These are phyloP conservation scores for Thozetella sp. DNA, from an alignment of 495 filamentous ascomycete species.

Conservation along the genomic window DNA sequence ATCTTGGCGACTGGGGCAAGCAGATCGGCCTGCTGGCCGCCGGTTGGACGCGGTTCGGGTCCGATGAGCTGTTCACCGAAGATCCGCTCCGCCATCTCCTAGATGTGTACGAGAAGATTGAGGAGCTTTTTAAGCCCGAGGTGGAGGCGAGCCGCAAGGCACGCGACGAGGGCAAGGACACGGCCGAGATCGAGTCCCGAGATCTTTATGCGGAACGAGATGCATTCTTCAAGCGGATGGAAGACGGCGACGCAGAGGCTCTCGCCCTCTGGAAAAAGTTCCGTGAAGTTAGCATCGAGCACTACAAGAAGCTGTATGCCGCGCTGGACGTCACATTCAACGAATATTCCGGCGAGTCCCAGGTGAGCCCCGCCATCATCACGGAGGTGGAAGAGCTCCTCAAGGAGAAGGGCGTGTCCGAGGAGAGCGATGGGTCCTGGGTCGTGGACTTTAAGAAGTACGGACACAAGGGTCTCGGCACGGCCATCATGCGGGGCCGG, in stretches of 20 bases:
- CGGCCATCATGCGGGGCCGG: conserved; percentile 67
- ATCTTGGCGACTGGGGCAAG: conserved; percentile 79
- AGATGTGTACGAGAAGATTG: conserved; percentile 71
- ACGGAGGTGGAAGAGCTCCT: conserved; percentile 50
- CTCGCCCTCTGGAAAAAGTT: conserved; percentile 66
- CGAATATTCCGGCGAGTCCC: conserved; percentile 72
- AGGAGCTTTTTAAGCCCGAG: conserved; percentile 50
- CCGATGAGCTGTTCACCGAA: conserved; percentile 49
- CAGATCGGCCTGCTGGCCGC: conserved; percentile 72
- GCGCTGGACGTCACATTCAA: conserved; percentile 71
- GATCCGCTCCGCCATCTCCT: conserved; percentile 72
- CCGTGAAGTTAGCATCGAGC: conserved; percentile 64
- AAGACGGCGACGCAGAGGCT: conserved; percentile 63
- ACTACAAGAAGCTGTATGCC: conserved; percentile 65
- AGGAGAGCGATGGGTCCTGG: conserved; percentile 65
- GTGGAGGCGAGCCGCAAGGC: conserved; percentile 46
- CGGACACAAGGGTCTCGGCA: conserved; percentile 65
- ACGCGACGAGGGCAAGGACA: conserved; percentile 53
- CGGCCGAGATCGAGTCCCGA: conserved; percentile 51
- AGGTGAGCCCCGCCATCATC: conserved; percentile 50
- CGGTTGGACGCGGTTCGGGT: conserved; percentile 66
- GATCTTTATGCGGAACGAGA: conserved; percentile 57
- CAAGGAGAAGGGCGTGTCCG: conserved; percentile 59
- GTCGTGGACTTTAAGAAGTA: conserved; percentile 72
- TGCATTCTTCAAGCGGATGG: conserved; percentile 72